Evolutionary conservation across 2,329 filamentous ascomycete genomes (phyloP).

Genomic region (Cladosporium sp.): DNA sequence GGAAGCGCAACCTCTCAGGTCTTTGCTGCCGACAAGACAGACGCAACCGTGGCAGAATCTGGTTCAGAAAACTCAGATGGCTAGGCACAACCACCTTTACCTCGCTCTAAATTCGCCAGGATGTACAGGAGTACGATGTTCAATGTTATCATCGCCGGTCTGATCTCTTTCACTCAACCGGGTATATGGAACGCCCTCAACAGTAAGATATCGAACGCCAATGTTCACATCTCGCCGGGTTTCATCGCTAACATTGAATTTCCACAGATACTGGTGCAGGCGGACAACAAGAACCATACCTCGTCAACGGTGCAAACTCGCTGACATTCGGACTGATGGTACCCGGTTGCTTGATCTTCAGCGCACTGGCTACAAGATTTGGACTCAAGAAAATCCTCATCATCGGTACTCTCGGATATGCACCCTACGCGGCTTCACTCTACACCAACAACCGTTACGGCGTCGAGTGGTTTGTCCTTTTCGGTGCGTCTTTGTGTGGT

Average conservation of each 20-base stretch:
- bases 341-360: conserved; percentile 62
- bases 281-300: conserved; percentile 58
- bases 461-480: conserved; percentile 61
- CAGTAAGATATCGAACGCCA: no score
- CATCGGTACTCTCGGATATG: conserved; percentile 51
- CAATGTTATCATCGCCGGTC: background rate
- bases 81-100: background rate
- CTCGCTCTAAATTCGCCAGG: background rate
- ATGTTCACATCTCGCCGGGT: no score
- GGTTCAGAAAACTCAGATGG: background rate
- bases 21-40: background rate
- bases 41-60: background rate
- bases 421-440: conserved; percentile 64
- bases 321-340: conserved; percentile 71
- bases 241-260: conserved; percentile 40
- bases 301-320: conserved; percentile 66
- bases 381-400: conserved; percentile 63
- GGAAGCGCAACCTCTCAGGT: background rate
- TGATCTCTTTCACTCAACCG: background rate
- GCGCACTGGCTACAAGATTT: conserved; percentile 59
- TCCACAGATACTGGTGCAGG: conserved; percentile 52
- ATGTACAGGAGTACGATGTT: background rate
- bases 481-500: conserved; percentile 66
- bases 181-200: background rate
- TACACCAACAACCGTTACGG: conserved; percentile 69